Base-by-base conservation (phyloP, 2,329 filamentous ascomycete genomes). In the Aciculosporium take region DNA sequence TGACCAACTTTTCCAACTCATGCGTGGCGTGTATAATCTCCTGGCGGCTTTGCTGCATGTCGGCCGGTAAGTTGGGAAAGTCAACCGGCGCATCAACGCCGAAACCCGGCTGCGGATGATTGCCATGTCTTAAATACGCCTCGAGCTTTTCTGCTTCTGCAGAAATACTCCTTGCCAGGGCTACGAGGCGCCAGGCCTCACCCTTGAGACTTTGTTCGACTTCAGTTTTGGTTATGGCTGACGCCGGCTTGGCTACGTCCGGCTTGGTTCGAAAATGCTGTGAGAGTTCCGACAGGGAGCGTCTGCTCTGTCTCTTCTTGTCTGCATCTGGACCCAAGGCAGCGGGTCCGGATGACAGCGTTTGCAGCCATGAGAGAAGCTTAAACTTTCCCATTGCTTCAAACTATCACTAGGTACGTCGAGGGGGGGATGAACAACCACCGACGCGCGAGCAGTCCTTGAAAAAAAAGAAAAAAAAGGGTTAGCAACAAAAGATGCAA, bases 131-230 rank as follows among this genome's bases (percentile, higher is more conserved):
- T 45, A 74, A 50, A 49, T 69, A 71, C 3, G 52, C 52, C 43
- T 73, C 67, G 15, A 74, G 52, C 49, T 64, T 72, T 45, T 66
- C 63, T 0, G 71, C 67, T 46, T 73, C 69, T 32, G 50, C 47
- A 28, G 59, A 59, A 41, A 74, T 74, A 36, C 57, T 68, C 37
- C 58, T 60, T 2, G 69, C 68, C n/a, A 74, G 55, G 21, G 56
- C 53, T 12, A 65, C 48, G 56, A 74, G 62, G 20, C 56, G 60
- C 2, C 65, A 64, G 9, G 60, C 52, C 3, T 37, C 47, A 33
- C 35, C 24, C 12, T 28, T 51, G 28, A 39, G 30, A 18, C 21
- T 36, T 20, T 18, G 7, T 21, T 38, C 23, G 15, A 32, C 30
- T 13, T 39, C 9, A 24, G 36, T 12, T 10, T 40, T 37, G n/a